These are phyloP conservation scores for Leishmania turanica DNA, from an alignment of 208 protist species.

Conservation along the genomic window DNA sequence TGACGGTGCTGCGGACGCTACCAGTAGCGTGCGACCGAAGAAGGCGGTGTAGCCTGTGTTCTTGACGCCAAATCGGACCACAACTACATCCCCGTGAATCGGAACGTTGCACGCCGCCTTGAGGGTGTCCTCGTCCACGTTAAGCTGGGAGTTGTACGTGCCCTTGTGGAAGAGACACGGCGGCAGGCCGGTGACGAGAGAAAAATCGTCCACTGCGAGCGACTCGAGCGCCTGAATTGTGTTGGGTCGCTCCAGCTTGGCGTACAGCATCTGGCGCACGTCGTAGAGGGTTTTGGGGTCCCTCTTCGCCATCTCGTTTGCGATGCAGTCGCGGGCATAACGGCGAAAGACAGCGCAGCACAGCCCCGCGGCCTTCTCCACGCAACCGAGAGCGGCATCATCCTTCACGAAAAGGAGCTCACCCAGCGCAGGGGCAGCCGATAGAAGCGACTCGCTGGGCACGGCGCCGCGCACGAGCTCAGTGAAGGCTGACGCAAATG, in stretches of 20 bases:
- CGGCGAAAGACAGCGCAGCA: slow-evolving; percentile 82
- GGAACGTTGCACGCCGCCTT: slow-evolving; percentile 42
- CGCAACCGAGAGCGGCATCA: slow-evolving; percentile 51
- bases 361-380: slow-evolving; percentile 78
- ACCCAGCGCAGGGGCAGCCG: slow-evolving; percentile 69
- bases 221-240: slow-evolving; percentile 72
- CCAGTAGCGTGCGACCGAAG: slow-evolving; percentile 78
- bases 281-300: slow-evolving; percentile 59
- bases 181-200: slow-evolving; percentile 64
- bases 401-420: slow-evolving; percentile 89
- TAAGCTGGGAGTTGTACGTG: slow-evolving; percentile 66
- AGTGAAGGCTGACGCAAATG: slow-evolving; percentile 54
- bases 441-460: slow-evolving; percentile 35
- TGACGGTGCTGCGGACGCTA: slow-evolving; percentile 61
- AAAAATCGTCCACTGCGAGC: slow-evolving; percentile 67
- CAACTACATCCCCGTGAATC: slow-evolving; percentile 67
- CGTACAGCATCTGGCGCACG: slow-evolving; percentile 69
- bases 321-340: slow-evolving; percentile 62
- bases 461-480: slow-evolving; percentile 30
- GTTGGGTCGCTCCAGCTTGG: slow-evolving; percentile 70
- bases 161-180: slow-evolving; percentile 78
- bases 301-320: slow-evolving; percentile 48
- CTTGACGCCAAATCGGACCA: slow-evolving; percentile 82
- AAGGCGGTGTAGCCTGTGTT: slow-evolving; percentile 81
- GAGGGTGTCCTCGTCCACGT: slow-evolving; percentile 44